phyloP scores from a whole-genome alignment of 2,329 filamentous ascomycete genomes.

The Escovopsis sp. region DNA sequence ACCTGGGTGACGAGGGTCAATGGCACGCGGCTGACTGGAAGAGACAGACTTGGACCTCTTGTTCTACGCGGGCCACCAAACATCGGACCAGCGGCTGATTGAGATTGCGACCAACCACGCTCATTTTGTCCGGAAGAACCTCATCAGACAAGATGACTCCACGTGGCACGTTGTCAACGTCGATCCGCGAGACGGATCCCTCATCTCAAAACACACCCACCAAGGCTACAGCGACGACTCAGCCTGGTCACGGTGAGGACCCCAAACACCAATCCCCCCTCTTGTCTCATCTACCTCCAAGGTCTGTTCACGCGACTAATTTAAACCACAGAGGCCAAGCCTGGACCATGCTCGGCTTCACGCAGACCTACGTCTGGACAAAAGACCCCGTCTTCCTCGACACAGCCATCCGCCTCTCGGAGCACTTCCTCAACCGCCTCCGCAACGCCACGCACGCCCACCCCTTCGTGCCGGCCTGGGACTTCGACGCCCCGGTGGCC shows the following conservation, averaged over 20 bases:
- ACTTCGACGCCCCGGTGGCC: slow-evolving; percentile 25
- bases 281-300: too few species aligned
- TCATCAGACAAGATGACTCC: slow-evolving; percentile 19
- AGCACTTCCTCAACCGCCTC: slow-evolving; percentile 31
- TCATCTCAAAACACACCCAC: slow-evolving; percentile 25
- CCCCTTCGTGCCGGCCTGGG: slow-evolving; percentile 16
- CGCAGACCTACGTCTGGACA: slow-evolving; percentile 34
- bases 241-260: slow-evolving; percentile 26
- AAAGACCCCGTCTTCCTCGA: slow-evolving; percentile 25
- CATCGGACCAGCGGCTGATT: slow-evolving; percentile 13
- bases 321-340: slow-evolving; percentile 23
- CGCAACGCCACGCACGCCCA: slow-evolving; percentile 5
- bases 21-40: neutral
- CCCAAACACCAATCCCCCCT: too few species aligned
- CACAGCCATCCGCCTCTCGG: slow-evolving; percentile 27
- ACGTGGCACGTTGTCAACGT: slow-evolving; percentile 33
- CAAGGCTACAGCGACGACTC: slow-evolving; percentile 31
- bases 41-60: slow-evolving; percentile 19
- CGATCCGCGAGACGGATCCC: slow-evolving; percentile 21
- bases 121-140: slow-evolving; percentile 19
- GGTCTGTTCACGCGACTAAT: too few species aligned
- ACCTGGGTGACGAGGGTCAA: too few species aligned
- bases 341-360: slow-evolving; percentile 33
- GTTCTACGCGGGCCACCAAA: slow-evolving; percentile 23
- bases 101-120: slow-evolving; percentile 26